Evolutionary conservation across 345 rosid genomes (phyloP).

Genomic region (Brassica nigra): DNA sequence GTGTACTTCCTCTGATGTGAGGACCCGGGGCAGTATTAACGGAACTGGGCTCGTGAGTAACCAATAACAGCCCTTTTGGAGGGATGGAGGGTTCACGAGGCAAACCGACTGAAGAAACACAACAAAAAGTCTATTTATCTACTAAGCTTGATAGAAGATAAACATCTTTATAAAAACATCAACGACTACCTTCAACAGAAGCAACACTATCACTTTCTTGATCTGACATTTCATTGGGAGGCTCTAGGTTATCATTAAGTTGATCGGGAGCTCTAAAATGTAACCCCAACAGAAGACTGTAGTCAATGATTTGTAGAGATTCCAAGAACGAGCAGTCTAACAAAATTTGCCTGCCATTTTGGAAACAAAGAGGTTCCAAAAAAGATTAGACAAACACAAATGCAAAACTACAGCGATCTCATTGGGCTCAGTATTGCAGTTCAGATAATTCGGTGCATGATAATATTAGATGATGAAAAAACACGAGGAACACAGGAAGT

Average conservation of each 20-base stretch:
- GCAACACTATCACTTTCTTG: conserved; percentile 47
- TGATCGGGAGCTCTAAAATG: conserved; percentile 84
- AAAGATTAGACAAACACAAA: background rate
- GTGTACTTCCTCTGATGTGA: conserved; percentile 80
- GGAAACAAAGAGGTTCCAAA: conserved; percentile 21
- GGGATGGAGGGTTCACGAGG: conserved; percentile 58
- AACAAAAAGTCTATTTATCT: background rate
- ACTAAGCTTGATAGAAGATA: background rate
- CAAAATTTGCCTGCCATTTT: conserved; percentile 65
- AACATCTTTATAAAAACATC: background rate
- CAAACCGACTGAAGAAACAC: conserved; percentile 44
- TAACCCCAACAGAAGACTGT: conserved; percentile 83
- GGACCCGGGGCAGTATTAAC: conserved; percentile 78
- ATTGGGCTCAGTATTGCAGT: background rate
- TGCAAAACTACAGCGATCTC: background rate
- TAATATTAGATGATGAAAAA: too few species aligned
- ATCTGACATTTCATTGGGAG: conserved; percentile 48
- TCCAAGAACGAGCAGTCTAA: conserved; percentile 75
- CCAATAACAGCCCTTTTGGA: conserved; percentile 64
- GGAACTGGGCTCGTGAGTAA: conserved; percentile 72
- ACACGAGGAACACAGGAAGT: background rate
- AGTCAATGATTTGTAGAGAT: conserved; percentile 80
- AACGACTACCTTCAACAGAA: conserved; percentile 54
- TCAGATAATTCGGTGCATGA: background rate
- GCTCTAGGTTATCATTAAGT: conserved; percentile 52